These are phyloP conservation scores for Colletotrichum sp. DNA, from an alignment of 2,329 filamentous ascomycete species.

Conservation along the genomic window DNA sequence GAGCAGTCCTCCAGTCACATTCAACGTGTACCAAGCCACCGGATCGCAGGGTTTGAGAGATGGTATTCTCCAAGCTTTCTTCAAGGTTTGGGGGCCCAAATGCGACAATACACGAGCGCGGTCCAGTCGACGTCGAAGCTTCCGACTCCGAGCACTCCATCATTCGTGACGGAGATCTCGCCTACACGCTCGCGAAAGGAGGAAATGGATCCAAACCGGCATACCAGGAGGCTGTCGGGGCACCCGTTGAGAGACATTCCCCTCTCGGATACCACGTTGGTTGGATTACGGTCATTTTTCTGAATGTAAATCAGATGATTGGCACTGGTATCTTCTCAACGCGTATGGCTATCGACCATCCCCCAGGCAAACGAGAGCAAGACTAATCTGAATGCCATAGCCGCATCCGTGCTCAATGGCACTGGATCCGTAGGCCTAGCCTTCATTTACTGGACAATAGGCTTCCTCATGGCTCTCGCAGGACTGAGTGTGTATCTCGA, in stretches of 20 bases:
- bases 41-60: background rate
- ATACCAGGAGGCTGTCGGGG: slow-evolving; percentile 66
- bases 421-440: slow-evolving; percentile 67
- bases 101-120: background rate
- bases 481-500: slow-evolving; percentile 67
- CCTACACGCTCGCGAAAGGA: slow-evolving; percentile 44
- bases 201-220: slow-evolving; percentile 54
- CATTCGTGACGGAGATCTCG: slow-evolving; percentile 42
- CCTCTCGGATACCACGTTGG: slow-evolving; percentile 65
- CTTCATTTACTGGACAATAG: slow-evolving; percentile 69
- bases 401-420: slow-evolving; percentile 58
- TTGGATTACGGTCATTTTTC: slow-evolving; percentile 59
- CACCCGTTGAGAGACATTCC: slow-evolving; percentile 62
- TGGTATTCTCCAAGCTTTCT: background rate
- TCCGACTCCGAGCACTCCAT: slow-evolving; percentile 29
- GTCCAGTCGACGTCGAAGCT: background rate
- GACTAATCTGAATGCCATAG: slow-evolving; percentile 35
- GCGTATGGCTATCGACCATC: slow-evolving; percentile 38
- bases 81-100: background rate
- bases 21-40: background rate
- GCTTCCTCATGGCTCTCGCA: slow-evolving; percentile 60
- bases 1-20: background rate
- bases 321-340: slow-evolving; percentile 69
- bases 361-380: background rate
- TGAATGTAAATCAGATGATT: slow-evolving; percentile 68